Base-by-base conservation (phyloP, 2,329 filamentous ascomycete genomes). In the Colletotrichum sp. region DNA sequence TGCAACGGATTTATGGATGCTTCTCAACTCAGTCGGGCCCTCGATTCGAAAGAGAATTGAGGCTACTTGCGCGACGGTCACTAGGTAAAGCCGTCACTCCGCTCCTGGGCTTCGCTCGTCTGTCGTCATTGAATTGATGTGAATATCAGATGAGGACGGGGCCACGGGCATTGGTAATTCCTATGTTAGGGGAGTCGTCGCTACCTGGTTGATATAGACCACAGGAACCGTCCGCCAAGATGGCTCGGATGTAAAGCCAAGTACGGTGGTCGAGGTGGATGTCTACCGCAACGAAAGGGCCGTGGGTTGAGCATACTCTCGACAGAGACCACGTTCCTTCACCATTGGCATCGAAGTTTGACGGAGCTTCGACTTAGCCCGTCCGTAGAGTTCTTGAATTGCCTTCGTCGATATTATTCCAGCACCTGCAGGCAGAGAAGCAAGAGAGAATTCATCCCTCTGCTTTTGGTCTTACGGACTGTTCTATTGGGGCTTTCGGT, bases 381-480 rank as follows among this genome's bases (percentile, higher is more conserved):
- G 3, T 36, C 34, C 34, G 1, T 2, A 36, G 34, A 1, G 1
- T 4, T 36, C 43, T 13, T 7, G 10, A 0, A 13, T 48, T 3
- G 3, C 12, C 10, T 3, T 3, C n/a, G n/a, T 52, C 10, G n/a
- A 3, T 52, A 0, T 21, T 12, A 1, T 48, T 21, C 1, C 18
- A 48, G 18, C n/a, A 12, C 6, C 18, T 48, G n/a, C 43, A 3
- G n/a, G 6, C 10, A 52, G n/a, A 52, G 4, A 52, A 21, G n/a
- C 43, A 52, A 21, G 8, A 52, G 3, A 52, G 10, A 6, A 52
- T 52, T 13, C 0, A 52, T 13, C n/a, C n/a, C 4, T 52, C n/a
- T 3, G 43, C 43, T 21, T 48, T 4, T 52, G 43, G 43, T 52
- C 43, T 52, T 52, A 21, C 43, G 43, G 43, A 13, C 43, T 52